Evolutionary conservation across 2,329 filamentous ascomycete species (phyloP), one percentile per base, ranked within the genome.

Genomic region (Pseudopithomyces chartarum): DNA sequence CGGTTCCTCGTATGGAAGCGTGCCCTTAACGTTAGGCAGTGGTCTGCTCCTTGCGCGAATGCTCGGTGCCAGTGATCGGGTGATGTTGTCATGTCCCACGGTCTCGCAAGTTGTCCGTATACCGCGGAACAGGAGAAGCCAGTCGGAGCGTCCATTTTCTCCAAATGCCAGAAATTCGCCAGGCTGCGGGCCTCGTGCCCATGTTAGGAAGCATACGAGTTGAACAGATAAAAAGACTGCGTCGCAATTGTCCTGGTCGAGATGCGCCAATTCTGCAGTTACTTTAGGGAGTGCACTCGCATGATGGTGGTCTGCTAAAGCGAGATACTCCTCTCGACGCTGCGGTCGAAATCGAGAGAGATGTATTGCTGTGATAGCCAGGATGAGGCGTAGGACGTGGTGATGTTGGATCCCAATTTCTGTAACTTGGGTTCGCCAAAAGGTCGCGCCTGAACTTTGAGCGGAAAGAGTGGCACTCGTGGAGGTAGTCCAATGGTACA

Each of bases 161-260:
- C 66, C 65, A 22, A 72, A 72, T 6, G 69, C 68, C 15, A 72
- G 66, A 38, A 65, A 72, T 49, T 72, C 68, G 6, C 67, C 69
- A 4, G 65, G 61, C 34, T 66, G 61, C 1, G 68, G 68, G 2
- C 68, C 68, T 13, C 61, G 60, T 6, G 63, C 67, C 62, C 64
- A 69, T 15, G 29, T 54, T 19, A 71, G 57, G 40, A 69, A 67
- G 53, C 64, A 69, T 1, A 72, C 62, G 15, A 69, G 47, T 38
- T 71, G 64, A 3, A 67, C 68, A 4, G 67, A 62, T 11, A 62
- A 20, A 10, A 69, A 45, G 1, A 72, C 60, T 23, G 67, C 64
- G 23, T 72, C 66, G 44, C 62, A 68, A 17, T 71, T 69, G 10
- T 55, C 23, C 1, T 58, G 38, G 32, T 42, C 60, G 11, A 71